These are phyloP conservation scores for Harrya chromipes DNA, from an alignment of 768 basidiomycete genomes.

Conservation along the genomic window DNA sequence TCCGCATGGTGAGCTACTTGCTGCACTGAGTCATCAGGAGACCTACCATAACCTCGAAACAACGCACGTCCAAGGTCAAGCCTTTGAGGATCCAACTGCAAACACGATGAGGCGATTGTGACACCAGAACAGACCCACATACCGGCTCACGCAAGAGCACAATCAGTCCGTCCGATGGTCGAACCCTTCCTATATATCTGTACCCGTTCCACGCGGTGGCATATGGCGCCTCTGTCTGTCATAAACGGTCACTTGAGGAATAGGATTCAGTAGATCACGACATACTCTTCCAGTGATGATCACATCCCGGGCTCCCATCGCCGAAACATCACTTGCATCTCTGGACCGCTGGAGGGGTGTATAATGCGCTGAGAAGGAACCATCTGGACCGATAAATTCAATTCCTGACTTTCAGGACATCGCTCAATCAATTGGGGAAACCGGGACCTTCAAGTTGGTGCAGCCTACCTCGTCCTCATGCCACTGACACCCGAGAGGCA, in stretches of 20 bases:
- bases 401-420: constrained; percentile 23
- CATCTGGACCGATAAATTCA: constrained; percentile 30
- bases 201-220: constrained; percentile 56
- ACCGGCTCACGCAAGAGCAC: constrained; percentile 53
- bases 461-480: constrained; percentile 28
- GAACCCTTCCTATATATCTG: constrained; percentile 53
- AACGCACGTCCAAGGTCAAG: constrained; percentile 35
- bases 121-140: constrained; percentile 15
- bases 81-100: constrained; percentile 25
- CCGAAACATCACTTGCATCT: constrained; percentile 13
- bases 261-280: constrained; percentile 1
- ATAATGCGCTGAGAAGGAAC: constrained; percentile 40
- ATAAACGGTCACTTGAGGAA: background rate
- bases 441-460: background rate
- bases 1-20: constrained; percentile 8
- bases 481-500: constrained; percentile 40
- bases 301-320: constrained; percentile 38
- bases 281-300: constrained; percentile 53
- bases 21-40: background rate
- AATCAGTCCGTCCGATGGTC: constrained; percentile 58
- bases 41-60: constrained; percentile 48
- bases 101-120: constrained; percentile 2
- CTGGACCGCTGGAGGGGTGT: constrained; percentile 26
- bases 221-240: constrained; percentile 46
- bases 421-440: background rate